Conservation (phyloP, 805 yeast species). For the Teunomyces barrocoloradensis region DNA sequence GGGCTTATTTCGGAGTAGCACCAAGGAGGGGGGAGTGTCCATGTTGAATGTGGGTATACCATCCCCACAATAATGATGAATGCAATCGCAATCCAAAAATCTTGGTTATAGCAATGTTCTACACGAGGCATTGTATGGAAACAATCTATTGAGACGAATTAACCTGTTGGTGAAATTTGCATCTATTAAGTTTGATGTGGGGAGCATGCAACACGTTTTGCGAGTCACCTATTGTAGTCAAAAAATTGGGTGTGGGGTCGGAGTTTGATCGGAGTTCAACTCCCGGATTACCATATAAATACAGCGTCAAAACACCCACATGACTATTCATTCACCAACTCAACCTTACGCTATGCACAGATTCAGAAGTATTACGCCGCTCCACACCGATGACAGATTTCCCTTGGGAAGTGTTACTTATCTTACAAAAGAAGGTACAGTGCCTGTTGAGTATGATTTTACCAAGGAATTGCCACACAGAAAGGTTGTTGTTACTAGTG, state of each 20-base stretch:
- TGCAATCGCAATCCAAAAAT: too few species aligned
- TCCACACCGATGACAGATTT: conserved; percentile 17
- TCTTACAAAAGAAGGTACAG: neutral
- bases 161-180: neutral
- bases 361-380: conserved; percentile 3
- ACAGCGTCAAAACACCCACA: neutral
- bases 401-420: conserved; percentile 18
- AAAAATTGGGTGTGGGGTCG: neutral
- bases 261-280: conserved; percentile 1
- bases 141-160: neutral
- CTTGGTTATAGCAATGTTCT: too few species aligned
- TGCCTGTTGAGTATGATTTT: conserved; percentile 25
- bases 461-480: conserved; percentile 19
- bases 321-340: neutral
- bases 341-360: neutral
- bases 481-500: conserved; percentile 11
- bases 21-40: too few species aligned
- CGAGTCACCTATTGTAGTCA: neutral
- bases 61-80: too few species aligned
- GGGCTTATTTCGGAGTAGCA: too few species aligned
- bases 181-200: neutral
- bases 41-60: too few species aligned
- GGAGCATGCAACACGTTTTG: neutral
- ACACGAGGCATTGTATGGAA: neutral
- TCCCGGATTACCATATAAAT: neutral